phyloP scores from a whole-genome alignment of 257 asterid species.

The Striga asiatica region DNA sequence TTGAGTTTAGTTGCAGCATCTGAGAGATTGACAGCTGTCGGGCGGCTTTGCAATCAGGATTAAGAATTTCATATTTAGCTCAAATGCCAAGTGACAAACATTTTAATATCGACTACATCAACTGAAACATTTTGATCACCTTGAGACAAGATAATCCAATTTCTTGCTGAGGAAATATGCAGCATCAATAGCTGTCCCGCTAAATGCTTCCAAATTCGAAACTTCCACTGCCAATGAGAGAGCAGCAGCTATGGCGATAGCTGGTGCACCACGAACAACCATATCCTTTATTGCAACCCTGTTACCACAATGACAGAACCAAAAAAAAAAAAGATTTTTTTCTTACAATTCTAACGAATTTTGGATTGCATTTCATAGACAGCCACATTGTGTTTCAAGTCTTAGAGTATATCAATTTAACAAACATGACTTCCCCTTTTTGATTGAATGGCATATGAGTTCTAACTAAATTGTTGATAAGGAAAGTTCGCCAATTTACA shows the following conservation, averaged over 20 bases:
- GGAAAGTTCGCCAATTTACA: too few relatives aligned
- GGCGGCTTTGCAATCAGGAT: slow-evolving; percentile 54
- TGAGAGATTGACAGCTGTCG: slow-evolving; percentile 92
- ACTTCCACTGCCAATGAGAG: slow-evolving; percentile 89
- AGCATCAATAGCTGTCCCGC: slow-evolving; percentile 60
- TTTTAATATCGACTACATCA: too few relatives aligned
- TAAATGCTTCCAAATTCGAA: slow-evolving; percentile 37
- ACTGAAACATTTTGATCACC: slow-evolving; percentile 42
- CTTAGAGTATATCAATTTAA: too few relatives aligned
- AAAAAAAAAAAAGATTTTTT: not conserved
- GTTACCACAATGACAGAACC: not conserved
- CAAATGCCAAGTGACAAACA: not conserved
- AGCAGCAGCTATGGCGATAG: slow-evolving; percentile 94
- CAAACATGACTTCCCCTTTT: too few relatives aligned
- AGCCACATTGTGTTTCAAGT: too few relatives aligned
- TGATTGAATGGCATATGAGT: too few relatives aligned
- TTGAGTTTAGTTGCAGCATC: slow-evolving; percentile 82
- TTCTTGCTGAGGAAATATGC: slow-evolving; percentile 44
- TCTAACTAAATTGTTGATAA: too few relatives aligned
- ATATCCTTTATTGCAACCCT: slow-evolving; percentile 87
- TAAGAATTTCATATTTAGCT: slow-evolving; percentile 2
- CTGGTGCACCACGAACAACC: slow-evolving; percentile 99
- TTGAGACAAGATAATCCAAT: slow-evolving; percentile 80
- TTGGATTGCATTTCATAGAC: too few relatives aligned
- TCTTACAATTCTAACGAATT: too few relatives aligned